phyloP scores from a whole-genome alignment of 2,329 filamentous ascomycete genomes.

The Pezicula neosporulosa region DNA sequence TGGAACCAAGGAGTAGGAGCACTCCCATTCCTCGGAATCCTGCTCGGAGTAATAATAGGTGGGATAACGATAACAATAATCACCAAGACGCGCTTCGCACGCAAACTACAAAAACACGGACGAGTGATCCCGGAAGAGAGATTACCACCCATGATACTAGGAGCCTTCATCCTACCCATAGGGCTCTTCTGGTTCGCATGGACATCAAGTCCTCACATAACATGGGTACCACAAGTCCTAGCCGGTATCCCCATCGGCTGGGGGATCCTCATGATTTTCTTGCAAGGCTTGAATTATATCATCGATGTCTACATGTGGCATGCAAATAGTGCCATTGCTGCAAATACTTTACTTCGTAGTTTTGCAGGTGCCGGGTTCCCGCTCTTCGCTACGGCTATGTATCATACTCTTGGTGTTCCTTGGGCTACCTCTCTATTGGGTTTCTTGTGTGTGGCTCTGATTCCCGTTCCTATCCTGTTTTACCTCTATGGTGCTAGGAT shows the following conservation, averaged over 20 bases:
- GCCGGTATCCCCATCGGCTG: constrained; percentile 37
- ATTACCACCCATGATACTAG: constrained; percentile 44
- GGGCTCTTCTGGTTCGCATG: constrained; percentile 51
- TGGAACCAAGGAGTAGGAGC: constrained; percentile 36
- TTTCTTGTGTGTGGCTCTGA: constrained; percentile 30
- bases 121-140: constrained; percentile 39
- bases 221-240: constrained; percentile 37
- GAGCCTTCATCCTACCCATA: constrained; percentile 36
- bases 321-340: constrained; percentile 18
- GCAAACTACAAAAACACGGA: constrained; percentile 26
- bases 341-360: constrained; percentile 12
- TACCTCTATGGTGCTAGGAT: constrained; percentile 28
- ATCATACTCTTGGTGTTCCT: constrained; percentile 32
- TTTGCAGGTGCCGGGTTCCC: constrained; percentile 28
- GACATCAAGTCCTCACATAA: constrained; percentile 36
- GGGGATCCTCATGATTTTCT: constrained; percentile 41
- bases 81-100: constrained; percentile 31
- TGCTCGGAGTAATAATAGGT: constrained; percentile 33
- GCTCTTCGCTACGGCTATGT: constrained; percentile 37
- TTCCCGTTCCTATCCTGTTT: constrained; percentile 33
- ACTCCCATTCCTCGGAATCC: constrained; percentile 39
- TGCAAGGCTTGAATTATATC: constrained; percentile 40
- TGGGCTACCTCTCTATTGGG: constrained; percentile 38
- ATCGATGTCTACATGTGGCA: constrained; percentile 38
- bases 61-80: constrained; percentile 14